phyloP scores from a whole-genome alignment of 2,329 filamentous ascomycete species.

The Albophoma yamanashiensis region DNA sequence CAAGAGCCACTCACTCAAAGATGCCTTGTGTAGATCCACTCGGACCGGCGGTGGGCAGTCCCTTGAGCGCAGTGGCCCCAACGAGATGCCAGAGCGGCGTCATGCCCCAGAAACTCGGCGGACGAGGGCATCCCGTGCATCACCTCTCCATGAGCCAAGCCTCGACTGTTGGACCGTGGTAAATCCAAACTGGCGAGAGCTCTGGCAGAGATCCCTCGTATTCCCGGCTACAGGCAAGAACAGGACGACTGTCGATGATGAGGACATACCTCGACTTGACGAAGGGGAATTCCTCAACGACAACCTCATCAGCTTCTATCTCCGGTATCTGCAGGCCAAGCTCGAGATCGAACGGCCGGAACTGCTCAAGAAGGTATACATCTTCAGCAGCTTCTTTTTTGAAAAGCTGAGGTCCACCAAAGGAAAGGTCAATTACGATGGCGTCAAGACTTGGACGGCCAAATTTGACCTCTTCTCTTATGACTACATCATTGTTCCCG shows the following conservation, averaged over 20 bases:
- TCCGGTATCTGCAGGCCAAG: conserved; percentile 59
- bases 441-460: conserved; percentile 79
- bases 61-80: neutral
- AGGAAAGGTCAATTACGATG: conserved; percentile 67
- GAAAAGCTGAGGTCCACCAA: conserved; percentile 56
- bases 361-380: conserved; percentile 58
- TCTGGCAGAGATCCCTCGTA: conserved; percentile 48
- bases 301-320: conserved; percentile 81
- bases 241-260: conserved; percentile 54
- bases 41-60: neutral
- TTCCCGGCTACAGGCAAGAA: conserved; percentile 49
- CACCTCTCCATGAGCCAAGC: conserved; percentile 3
- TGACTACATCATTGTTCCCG: conserved; percentile 84
- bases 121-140: conserved; percentile 12
- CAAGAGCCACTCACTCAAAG: neutral
- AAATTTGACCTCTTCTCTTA: conserved; percentile 75
- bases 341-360: conserved; percentile 44
- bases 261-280: conserved; percentile 68
- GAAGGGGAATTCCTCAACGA: conserved; percentile 87
- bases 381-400: conserved; percentile 93
- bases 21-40: conserved; percentile 1
- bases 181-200: conserved; percentile 38
- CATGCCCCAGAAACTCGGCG: conserved; percentile 11
- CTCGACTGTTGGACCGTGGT: conserved; percentile 35
- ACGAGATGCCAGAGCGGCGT: neutral